A percentile compares a stretch with the other conserved stretches of the same genome.
Evolutionary conservation across 257 asterid species (phyloP).

Genomic region (Schizonepeta tenuifolia): DNA sequence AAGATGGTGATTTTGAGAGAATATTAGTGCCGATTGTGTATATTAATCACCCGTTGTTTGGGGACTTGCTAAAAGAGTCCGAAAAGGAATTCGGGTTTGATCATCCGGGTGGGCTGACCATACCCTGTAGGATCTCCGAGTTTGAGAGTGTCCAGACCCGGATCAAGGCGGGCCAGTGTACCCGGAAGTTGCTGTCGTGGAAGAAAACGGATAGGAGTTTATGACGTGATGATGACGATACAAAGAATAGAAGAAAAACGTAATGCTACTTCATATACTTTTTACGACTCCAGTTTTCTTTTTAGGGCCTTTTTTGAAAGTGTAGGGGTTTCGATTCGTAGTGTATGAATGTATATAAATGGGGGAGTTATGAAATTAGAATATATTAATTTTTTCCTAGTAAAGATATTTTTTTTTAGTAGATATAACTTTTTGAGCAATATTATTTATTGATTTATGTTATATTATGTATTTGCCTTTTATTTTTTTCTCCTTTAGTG

Average conservation of each 20-base stretch:
- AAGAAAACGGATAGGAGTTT: constrained; percentile 34
- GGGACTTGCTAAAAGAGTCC: constrained; percentile 66
- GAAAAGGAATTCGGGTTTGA: constrained; percentile 79
- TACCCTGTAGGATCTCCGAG: constrained; percentile 92
- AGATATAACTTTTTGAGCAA: background rate
- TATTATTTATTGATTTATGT: background rate
- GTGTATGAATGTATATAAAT: constrained; percentile 19
- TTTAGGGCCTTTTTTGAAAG: background rate
- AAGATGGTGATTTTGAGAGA: constrained; percentile 64
- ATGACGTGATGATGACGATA: constrained; percentile 38
- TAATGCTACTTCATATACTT: background rate
- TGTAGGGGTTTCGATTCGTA: background rate
- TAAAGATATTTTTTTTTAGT: background rate
- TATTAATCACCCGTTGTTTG: constrained; percentile 79
- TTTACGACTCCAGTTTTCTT: background rate
- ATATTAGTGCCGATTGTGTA: constrained; percentile 75
- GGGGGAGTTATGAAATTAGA: constrained; percentile 10
- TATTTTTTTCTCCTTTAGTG: background rate
- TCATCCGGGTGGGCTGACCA: constrained; percentile 82
- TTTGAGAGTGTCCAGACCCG: constrained; percentile 88
- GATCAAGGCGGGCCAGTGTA: constrained; percentile 56
- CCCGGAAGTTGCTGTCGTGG: constrained; percentile 51
- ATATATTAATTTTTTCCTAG: background rate
- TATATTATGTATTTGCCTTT: background rate
- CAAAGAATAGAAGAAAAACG: background rate